phyloP scores from a whole-genome alignment of 345 rosid species.

The Lumnitzera racemosa region DNA sequence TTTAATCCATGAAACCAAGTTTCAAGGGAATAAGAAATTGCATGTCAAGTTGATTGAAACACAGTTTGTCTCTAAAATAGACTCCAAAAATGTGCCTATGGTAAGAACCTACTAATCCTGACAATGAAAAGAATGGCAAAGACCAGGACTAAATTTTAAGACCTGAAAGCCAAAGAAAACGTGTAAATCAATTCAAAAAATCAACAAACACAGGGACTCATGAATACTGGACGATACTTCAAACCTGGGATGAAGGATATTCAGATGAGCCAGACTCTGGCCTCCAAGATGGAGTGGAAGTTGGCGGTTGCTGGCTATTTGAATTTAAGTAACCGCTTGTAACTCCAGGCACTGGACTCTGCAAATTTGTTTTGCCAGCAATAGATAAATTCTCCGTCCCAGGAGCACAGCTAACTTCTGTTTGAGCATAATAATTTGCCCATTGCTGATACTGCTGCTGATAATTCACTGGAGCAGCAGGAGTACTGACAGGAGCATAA shows the following conservation, averaged over 20 bases:
- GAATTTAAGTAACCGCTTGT: conserved; percentile 46
- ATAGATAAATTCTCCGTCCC: conserved; percentile 83
- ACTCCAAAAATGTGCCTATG: no score
- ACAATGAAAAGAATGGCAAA: no score
- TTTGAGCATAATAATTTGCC: conserved; percentile 72
- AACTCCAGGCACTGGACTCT: conserved; percentile 44
- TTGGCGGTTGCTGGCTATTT: conserved; percentile 48
- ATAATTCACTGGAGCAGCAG: conserved; percentile 52
- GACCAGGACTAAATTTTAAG: no score
- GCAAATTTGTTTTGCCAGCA: conserved; percentile 45
- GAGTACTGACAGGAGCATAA: conserved; percentile 43
- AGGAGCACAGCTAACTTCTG: conserved; percentile 97
- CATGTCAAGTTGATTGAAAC: no score
- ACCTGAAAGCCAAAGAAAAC: no score
- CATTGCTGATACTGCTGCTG: conserved; percentile 83
- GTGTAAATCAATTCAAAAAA: no score
- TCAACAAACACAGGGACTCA: no score
- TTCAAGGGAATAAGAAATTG: no score
- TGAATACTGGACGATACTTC: conserved; percentile 3
- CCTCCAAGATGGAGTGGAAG: conserved; percentile 54
- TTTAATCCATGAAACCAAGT: no score
- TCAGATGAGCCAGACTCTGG: conserved; percentile 53
- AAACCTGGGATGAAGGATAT: conserved; percentile 68
- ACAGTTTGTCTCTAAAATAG: no score
- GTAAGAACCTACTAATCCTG: no score